Percentiles rank a stretch among this genome's conserved stretches.
phyloP scores from a whole-genome alignment of 768 basidiomycete species.

The Tulasnella sp. region DNA sequence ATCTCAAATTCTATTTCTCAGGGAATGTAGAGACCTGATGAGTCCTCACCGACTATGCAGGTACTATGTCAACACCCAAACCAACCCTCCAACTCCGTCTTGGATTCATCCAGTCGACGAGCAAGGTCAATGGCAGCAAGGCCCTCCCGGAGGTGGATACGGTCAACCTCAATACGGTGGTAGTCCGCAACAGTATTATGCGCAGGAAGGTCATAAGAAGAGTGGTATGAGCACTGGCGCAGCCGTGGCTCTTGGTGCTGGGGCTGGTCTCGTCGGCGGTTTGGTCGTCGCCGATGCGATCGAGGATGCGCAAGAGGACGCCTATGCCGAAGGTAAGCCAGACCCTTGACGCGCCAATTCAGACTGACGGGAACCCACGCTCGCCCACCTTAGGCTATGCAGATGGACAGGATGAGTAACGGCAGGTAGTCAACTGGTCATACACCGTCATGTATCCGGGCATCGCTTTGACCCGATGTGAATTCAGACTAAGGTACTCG shows the following conservation, averaged over 20 bases:
- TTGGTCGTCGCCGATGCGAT: neutral
- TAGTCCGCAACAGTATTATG: neutral
- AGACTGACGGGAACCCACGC: neutral
- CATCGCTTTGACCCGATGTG: neutral
- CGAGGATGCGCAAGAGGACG: conserved; percentile 1
- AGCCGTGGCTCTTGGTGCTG: neutral
- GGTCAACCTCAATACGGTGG: neutral
- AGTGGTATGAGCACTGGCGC: neutral
- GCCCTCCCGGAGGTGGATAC: neutral
- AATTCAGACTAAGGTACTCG: neutral
- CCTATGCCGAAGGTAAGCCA: conserved; percentile 5
- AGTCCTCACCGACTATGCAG: neutral
- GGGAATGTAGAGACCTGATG: neutral
- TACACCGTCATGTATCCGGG: neutral
- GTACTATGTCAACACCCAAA: conserved; percentile 10
- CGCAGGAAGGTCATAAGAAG: neutral
- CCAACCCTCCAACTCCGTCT: neutral
- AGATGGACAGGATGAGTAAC: neutral
- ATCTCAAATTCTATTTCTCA: neutral
- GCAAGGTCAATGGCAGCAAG: neutral
- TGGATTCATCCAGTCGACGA: conserved; percentile 9
- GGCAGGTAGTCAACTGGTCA: neutral
- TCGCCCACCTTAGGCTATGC: neutral
- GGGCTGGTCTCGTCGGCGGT: conserved; percentile 1
- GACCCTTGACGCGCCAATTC: neutral